Evolutionary conservation across 768 basidiomycete species (phyloP), one percentile per base, ranked within the genome.

Genomic region (Panellus pusillus): DNA sequence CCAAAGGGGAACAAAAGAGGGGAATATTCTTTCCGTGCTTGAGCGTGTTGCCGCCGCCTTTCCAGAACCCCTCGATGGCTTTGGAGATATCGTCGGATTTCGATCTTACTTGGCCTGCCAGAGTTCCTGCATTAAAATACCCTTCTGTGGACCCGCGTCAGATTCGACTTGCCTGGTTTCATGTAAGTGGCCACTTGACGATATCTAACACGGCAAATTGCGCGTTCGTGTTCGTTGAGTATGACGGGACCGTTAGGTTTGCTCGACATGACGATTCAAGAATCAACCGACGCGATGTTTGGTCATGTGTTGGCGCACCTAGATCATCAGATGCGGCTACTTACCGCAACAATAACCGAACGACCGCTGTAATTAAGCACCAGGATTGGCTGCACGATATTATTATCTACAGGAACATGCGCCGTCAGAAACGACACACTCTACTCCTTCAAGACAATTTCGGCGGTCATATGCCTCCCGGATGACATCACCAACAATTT

Each of bases 121-220:
- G 8, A 13, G 46, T 15, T 15, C 15, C 28, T 42, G 9, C 15
- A 17, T 4, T 19, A 6, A 17, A 32, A 17, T 31, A 35, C 14
- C 11, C 32, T 29, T 12, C 19, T 6, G 13, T 6, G 13, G 8
- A 37, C 9, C 35, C 6, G 6, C 14, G 12, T 1, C 18, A 15
- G 8, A 14, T 9, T 7, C 20, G 15, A 29, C 50, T 48, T 14
- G 38, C 55, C 55, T 52, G 55, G 55, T 39, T 52, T 50, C 39
- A 57, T 52, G 14, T 57, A 52, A 0, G 55, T 57, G 0, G 50
- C 50, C 12, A 57, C 55, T 1, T 57, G 55, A 13, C 55, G 55
- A 28, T 57, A 57, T 38, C 55, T 32, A 6, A 52, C 50, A 3
- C 55, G 55, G 31, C 55, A 57, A n/a, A 57, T 57, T 20, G 55